Percentiles rank a stretch among this genome's conserved stretches.
phyloP scores from a whole-genome alignment of 345 rosid genomes.

The Turritis glabra region DNA sequence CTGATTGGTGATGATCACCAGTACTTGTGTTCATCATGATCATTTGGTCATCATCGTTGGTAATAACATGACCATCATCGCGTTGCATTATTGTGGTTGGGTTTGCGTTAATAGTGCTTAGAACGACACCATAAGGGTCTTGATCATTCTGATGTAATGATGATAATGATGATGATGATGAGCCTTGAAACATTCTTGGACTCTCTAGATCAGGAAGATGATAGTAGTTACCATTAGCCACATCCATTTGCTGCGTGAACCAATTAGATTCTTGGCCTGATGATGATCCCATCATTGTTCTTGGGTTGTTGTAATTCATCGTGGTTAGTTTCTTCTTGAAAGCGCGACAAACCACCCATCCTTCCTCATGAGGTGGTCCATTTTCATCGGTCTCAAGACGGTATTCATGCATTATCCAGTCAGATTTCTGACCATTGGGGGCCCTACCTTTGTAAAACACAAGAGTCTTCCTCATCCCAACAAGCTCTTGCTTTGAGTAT shows the following conservation, averaged over 20 bases:
- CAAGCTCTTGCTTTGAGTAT: constrained; percentile 71
- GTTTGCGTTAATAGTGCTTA: constrained; percentile 32
- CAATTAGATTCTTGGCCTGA: constrained; percentile 37
- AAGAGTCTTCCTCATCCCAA: constrained; percentile 96
- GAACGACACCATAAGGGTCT: constrained; percentile 37
- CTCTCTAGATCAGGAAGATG: constrained; percentile 80
- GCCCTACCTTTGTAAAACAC: constrained; percentile 95
- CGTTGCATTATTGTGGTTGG: constrained; percentile 30
- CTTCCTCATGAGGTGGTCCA: constrained; percentile 93
- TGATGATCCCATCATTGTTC: constrained; percentile 43
- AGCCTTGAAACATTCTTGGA: constrained; percentile 54
- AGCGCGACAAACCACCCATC: constrained; percentile 96
- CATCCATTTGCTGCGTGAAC: constrained; percentile 36
- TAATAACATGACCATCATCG: constrained; percentile 17
- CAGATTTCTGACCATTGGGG: constrained; percentile 91
- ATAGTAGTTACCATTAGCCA: constrained; percentile 41
- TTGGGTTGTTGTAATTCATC: constrained; percentile 31
- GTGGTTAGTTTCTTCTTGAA: constrained; percentile 81
- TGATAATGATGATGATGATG: constrained; percentile 33
- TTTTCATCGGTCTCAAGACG: constrained; percentile 94
- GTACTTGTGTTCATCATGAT: constrained; percentile 33
- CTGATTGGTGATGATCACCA: constrained; percentile 25
- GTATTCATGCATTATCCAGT: constrained; percentile 98
- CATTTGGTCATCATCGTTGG: constrained; percentile 31
- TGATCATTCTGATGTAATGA: constrained; percentile 30